Percentiles rank a stretch among this genome's conserved stretches.
Conservation (phyloP, 129 eudicot genomes). For the Ambrosia trifida region DNA sequence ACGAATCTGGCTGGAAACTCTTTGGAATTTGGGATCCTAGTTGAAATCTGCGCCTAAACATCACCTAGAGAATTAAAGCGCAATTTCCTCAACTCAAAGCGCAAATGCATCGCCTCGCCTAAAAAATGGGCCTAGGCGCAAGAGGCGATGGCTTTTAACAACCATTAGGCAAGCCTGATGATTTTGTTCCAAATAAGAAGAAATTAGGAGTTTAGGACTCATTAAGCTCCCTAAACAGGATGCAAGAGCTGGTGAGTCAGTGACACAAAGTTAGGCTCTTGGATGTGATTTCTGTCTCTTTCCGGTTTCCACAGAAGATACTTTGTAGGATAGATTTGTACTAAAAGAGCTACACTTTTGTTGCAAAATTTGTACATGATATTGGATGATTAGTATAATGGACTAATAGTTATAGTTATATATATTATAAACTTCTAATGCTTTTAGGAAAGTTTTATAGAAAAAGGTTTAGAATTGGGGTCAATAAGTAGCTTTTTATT, state of each 20-base stretch:
- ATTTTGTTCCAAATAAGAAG: neutral
- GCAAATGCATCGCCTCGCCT: too few species aligned
- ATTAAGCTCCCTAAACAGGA: neutral
- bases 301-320: neutral
- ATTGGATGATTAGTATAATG: neutral
- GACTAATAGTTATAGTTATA: too few species aligned
- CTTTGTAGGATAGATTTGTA: neutral
- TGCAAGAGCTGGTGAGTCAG: neutral
- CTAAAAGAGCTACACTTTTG: neutral
- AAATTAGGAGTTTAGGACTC: neutral
- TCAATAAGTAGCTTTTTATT: neutral
- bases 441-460: neutral
- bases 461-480: neutral
- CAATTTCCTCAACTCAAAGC: too few species aligned
- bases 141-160: too few species aligned
- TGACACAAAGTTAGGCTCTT: neutral
- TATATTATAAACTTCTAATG: neutral
- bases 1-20: too few species aligned
- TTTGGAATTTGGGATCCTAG: too few species aligned
- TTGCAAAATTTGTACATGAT: neutral
- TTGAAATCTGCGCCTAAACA: too few species aligned
- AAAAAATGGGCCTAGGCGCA: too few species aligned
- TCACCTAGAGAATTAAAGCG: too few species aligned
- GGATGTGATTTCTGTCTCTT: neutral
- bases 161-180: neutral